Conservation (phyloP, 208 protist species). For the Novymonas esmeraldas region DNA sequence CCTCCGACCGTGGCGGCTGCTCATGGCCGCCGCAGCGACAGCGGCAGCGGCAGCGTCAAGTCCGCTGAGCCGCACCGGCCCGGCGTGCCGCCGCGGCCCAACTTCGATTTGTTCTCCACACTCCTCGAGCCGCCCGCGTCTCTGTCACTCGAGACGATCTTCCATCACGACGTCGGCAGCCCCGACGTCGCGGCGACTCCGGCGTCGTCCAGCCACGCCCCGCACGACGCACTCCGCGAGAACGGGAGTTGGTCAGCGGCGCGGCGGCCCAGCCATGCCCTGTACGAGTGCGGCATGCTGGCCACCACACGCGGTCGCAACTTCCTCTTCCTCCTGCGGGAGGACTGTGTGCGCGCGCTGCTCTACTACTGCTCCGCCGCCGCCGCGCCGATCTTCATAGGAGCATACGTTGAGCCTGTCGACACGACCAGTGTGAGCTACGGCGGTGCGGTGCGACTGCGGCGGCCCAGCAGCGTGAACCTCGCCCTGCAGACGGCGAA, state of each 20-base stretch:
- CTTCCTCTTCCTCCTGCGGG: constrained; percentile 42
- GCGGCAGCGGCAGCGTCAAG: not conserved
- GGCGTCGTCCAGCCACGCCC: constrained; percentile 29
- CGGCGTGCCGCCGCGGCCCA: constrained; percentile 33
- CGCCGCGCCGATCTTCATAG: constrained; percentile 47
- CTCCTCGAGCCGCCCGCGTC: constrained; percentile 45
- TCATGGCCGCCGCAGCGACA: not conserved
- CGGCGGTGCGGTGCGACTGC: constrained; percentile 47
- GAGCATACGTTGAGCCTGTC: constrained; percentile 48
- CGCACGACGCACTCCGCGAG: constrained; percentile 30
- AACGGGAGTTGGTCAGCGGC: constrained; percentile 32
- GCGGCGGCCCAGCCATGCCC: constrained; percentile 34
- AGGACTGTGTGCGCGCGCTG: constrained; percentile 40
- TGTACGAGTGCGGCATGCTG: constrained; percentile 50
- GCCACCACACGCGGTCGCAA: constrained; percentile 41
- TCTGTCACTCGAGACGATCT: constrained; percentile 33
- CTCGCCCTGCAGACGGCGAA: constrained; percentile 7
- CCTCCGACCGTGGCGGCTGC: too few relatives aligned
- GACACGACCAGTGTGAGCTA: constrained; percentile 50
- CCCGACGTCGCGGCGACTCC: not conserved
- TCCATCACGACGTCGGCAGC: constrained; percentile 26
- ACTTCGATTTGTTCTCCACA: constrained; percentile 42
- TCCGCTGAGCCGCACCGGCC: not conserved
- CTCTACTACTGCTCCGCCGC: constrained; percentile 49
- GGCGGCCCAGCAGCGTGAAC: constrained; percentile 5